A percentile compares a stretch with the other conserved stretches of the same genome.
phyloP scores from a whole-genome alignment of 768 basidiomycete genomes.

The Macrolepiota dolichaula region DNA sequence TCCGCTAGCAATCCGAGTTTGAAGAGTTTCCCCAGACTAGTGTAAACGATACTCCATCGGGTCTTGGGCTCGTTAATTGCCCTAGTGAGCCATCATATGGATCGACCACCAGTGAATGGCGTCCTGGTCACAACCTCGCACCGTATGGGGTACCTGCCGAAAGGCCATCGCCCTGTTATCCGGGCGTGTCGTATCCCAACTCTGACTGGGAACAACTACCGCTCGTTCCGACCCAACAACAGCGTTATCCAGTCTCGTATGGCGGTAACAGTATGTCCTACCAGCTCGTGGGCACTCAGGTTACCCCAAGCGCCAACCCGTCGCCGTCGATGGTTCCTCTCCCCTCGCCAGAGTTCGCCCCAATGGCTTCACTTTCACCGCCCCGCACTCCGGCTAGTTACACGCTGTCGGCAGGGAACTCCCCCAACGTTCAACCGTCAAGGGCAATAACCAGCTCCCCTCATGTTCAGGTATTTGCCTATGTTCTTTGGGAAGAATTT shows the following conservation, averaged over 20 bases:
- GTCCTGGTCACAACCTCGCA: neutral
- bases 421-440: slow-evolving; percentile 6
- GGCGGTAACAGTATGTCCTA: neutral
- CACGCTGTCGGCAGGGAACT: slow-evolving; percentile 2
- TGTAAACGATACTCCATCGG: neutral
- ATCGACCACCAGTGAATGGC: slow-evolving; percentile 7
- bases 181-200: neutral
- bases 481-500: neutral
- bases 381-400: slow-evolving; percentile 5
- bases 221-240: neutral
- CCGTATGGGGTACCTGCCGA: neutral
- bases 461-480: slow-evolving; percentile 1
- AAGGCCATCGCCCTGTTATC: neutral
- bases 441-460: slow-evolving; percentile 2
- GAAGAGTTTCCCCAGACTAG: neutral
- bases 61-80: neutral
- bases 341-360: slow-evolving; percentile 1
- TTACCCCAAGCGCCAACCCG: neutral
- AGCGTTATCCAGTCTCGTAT: neutral
- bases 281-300: neutral
- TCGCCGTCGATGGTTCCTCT: neutral
- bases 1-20: neutral
- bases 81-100: slow-evolving; percentile 1
- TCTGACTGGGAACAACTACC: neutral
- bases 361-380: slow-evolving; percentile 2